Percentiles rank a stretch among this genome's conserved stretches.
Evolutionary conservation across 2,329 filamentous ascomycete species (phyloP).

Genomic region (Botryotinia globosa): DNA sequence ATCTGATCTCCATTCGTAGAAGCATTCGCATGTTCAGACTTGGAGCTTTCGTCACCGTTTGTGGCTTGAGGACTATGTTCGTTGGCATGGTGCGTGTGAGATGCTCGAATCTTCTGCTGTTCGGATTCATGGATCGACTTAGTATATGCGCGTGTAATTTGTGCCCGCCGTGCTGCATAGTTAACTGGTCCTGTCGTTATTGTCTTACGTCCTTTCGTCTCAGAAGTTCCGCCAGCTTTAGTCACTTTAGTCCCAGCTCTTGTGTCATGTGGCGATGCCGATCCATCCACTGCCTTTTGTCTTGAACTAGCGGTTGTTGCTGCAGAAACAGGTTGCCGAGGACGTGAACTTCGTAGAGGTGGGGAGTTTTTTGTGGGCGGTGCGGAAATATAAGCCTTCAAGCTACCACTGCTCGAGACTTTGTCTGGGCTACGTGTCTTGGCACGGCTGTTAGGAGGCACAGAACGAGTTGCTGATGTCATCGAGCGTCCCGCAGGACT

Average conservation of each 20-base stretch:
- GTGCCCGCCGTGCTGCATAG: constrained; percentile 76
- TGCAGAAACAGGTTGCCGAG: constrained; percentile 73
- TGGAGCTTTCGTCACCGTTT: background rate
- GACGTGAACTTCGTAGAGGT: constrained; percentile 74
- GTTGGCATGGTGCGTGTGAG: constrained; percentile 40
- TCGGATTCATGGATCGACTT: constrained; percentile 76
- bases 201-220: constrained; percentile 45
- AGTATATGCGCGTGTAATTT: constrained; percentile 81
- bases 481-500: constrained; percentile 30
- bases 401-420: constrained; percentile 49
- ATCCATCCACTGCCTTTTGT: constrained; percentile 56
- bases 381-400: constrained; percentile 72
- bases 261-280: constrained; percentile 30
- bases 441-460: constrained; percentile 42
- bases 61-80: constrained; percentile 21
- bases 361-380: constrained; percentile 73
- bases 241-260: constrained; percentile 35
- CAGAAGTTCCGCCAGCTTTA: constrained; percentile 28
- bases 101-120: constrained; percentile 48
- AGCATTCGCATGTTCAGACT: background rate
- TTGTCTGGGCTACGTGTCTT: constrained; percentile 30
- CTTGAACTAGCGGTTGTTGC: constrained; percentile 71
- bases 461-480: constrained; percentile 33
- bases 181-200: constrained; percentile 72
- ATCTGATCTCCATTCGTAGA: constrained; percentile 13